Evolutionary conservation across 2,329 filamentous ascomycete species (phyloP), one percentile per base, ranked within the genome.

Genomic region (Xylaria sp.): DNA sequence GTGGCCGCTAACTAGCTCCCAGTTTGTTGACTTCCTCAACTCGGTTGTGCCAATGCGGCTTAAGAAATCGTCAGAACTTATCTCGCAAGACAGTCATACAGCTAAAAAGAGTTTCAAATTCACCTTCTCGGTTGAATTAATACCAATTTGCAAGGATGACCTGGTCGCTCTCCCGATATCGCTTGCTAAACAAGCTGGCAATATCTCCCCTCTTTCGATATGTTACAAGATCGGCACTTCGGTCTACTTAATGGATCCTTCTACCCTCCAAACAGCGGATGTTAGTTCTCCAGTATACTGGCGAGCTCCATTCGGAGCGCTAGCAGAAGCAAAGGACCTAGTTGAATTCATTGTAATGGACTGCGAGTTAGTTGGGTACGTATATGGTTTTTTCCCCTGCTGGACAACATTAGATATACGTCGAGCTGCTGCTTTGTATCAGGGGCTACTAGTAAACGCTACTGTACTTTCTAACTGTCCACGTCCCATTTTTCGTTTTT

Each of bases 61-160:
- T 72, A 97, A 96, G 83, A 93, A 94, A 75, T 92, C 91, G n/a
- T 91, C 97, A 77, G 93, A 98, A 79, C 87, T 98, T 55, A 98
- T 99, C 74, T 97, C 94, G 4, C 90, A 93, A 83, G 95, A 99
- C 80, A 88, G 91, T 12, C 96, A 99, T 82, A 98, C 94, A 0
- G 92, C 92, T 17, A 92, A 90, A 68, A 96, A 93, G 81, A 94
- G 91, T 39, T 98, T 95, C 87, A 99, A 99, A 80, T 98, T 98
- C 82, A 91, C 92, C 54, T 98, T 90, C 81, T 97, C 94, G 0
- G 89, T 92, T 62, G 93, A 98, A 78, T 81, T 99, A 57, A 91
- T 98, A 30, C 96, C 96, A 0, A 94, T 99, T 58, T 98, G 96
- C 85, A 97, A 98, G 81, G 96, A 99, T 75, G 96, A 99, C 78